Percentiles rank a stretch among this genome's conserved stretches.
Conservation (phyloP, 768 basidiomycete genomes). For the Mrakia gelida region DNA sequence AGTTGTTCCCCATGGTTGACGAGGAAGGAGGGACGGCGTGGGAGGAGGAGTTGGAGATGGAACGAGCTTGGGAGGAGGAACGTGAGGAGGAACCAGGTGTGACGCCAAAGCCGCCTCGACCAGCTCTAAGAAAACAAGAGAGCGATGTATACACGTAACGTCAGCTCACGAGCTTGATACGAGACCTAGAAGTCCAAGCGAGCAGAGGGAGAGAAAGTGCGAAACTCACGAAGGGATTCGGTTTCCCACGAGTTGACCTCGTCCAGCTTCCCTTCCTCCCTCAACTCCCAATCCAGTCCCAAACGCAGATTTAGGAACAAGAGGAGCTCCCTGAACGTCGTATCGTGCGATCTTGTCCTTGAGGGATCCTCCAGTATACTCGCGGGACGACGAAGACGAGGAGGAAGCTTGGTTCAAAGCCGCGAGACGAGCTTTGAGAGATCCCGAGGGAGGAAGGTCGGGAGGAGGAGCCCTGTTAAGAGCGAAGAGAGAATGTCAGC, state of each 20-base stretch:
- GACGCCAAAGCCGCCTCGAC: not conserved
- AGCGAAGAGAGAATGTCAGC: not conserved
- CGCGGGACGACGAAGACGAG: not conserved
- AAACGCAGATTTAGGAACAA: slow-evolving; percentile 6
- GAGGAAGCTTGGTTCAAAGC: not conserved
- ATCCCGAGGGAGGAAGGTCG: not conserved
- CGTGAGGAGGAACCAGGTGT: not conserved
- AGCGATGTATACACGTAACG: not conserved
- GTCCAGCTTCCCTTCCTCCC: not conserved
- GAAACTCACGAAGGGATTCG: slow-evolving; percentile 7
- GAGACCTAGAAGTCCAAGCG: not conserved
- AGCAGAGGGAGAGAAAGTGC: not conserved
- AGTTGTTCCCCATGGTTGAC: not conserved
- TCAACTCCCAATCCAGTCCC: not conserved
- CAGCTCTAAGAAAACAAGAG: not conserved
- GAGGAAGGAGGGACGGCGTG: not conserved
- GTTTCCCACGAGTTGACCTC: slow-evolving; percentile 4
- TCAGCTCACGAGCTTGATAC: not conserved
- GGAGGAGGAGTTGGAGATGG: slow-evolving; percentile 1
- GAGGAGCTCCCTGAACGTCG: not conserved
- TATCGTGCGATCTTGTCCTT: slow-evolving; percentile 5
- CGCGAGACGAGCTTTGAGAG: not conserved
- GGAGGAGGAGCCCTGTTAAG: slow-evolving; percentile 2
- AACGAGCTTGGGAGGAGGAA: not conserved
- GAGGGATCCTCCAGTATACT: not conserved